phyloP scores from a whole-genome alignment of 1,284 basidiomycete species.

The Fistulina hepatica region DNA sequence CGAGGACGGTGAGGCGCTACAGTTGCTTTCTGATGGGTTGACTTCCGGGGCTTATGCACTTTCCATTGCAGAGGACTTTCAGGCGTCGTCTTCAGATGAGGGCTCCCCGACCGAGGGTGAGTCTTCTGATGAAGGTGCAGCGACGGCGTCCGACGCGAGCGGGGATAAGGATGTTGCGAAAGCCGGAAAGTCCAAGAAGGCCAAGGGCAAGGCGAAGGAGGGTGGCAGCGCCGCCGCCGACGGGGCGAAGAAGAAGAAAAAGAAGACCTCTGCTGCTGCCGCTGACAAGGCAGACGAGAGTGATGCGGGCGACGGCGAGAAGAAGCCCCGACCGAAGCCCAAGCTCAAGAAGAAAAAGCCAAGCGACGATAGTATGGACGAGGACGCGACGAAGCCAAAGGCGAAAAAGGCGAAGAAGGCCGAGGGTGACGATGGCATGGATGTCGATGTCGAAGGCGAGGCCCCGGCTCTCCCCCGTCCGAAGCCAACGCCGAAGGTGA shows the following conservation, averaged over 20 bases:
- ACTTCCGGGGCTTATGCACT: constrained; percentile 18
- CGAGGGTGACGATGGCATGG: constrained; percentile 10
- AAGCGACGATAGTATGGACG: constrained; percentile 26
- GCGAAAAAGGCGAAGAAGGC: constrained; percentile 10
- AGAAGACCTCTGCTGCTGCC: no score
- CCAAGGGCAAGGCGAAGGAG: constrained; percentile 23
- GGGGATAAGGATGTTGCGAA: constrained; percentile 55
- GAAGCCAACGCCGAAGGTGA: constrained; percentile 38
- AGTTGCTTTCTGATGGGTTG: not conserved
- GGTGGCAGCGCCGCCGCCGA: constrained; percentile 9
- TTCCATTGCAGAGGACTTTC: constrained; percentile 70
- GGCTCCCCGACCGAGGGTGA: constrained; percentile 77
- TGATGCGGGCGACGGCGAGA: constrained; percentile 26
- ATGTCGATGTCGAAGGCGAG: constrained; percentile 15
- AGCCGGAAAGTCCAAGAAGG: constrained; percentile 32
- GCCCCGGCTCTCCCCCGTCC: constrained; percentile 20
- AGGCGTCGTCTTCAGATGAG: constrained; percentile 71
- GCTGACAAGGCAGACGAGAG: constrained; percentile 20
- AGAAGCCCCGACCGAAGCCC: constrained; percentile 38
- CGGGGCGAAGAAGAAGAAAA: constrained; percentile 25
- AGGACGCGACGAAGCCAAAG: constrained; percentile 20
- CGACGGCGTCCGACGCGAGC: constrained; percentile 74
- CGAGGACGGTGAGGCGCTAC: constrained; percentile 48
- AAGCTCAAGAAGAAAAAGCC: constrained; percentile 35
- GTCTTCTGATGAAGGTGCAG: constrained; percentile 59